Evolutionary conservation across 2,329 filamentous ascomycete species (phyloP).

Genomic region (Sporothrix variecibatus): DNA sequence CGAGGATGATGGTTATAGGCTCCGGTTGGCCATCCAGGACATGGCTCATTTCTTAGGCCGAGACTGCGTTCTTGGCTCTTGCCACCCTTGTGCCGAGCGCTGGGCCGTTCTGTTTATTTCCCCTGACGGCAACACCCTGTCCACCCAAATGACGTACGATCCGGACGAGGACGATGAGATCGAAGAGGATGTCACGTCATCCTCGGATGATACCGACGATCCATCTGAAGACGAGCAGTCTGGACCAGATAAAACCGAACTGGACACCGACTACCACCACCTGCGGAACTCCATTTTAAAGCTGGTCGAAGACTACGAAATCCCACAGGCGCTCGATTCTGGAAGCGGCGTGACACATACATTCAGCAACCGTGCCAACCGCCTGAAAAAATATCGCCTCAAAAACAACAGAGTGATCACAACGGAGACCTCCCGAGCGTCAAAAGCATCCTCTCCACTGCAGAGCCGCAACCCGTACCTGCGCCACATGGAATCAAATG

Average conservation of each 20-base stretch:
- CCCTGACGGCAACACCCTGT: slow-evolving; percentile 68
- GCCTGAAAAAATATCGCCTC: slow-evolving; percentile 60
- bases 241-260: slow-evolving; percentile 64
- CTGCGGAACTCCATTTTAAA: slow-evolving; percentile 78
- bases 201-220: slow-evolving; percentile 63
- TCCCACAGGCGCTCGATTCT: slow-evolving; percentile 66
- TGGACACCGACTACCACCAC: slow-evolving; percentile 79
- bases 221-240: slow-evolving; percentile 56
- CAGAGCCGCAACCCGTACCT: slow-evolving; percentile 57
- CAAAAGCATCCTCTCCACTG: background rate
- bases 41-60: slow-evolving; percentile 66
- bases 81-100: slow-evolving; percentile 77
- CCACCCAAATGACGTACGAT: slow-evolving; percentile 72
- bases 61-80: slow-evolving; percentile 66
- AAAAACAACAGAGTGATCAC: slow-evolving; percentile 63
- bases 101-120: slow-evolving; percentile 84
- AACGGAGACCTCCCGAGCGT: slow-evolving; percentile 44
- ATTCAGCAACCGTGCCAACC: slow-evolving; percentile 70
- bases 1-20: slow-evolving; percentile 65
- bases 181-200: slow-evolving; percentile 64
- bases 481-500: background rate
- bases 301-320: slow-evolving; percentile 80
- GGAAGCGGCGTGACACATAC: slow-evolving; percentile 58
- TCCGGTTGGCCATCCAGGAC: slow-evolving; percentile 69
- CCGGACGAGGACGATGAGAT: slow-evolving; percentile 57